These are phyloP conservation scores for Coemansia sp. DNA, from an alignment of 371 early-diverging fungal species.

Conservation along the genomic window DNA sequence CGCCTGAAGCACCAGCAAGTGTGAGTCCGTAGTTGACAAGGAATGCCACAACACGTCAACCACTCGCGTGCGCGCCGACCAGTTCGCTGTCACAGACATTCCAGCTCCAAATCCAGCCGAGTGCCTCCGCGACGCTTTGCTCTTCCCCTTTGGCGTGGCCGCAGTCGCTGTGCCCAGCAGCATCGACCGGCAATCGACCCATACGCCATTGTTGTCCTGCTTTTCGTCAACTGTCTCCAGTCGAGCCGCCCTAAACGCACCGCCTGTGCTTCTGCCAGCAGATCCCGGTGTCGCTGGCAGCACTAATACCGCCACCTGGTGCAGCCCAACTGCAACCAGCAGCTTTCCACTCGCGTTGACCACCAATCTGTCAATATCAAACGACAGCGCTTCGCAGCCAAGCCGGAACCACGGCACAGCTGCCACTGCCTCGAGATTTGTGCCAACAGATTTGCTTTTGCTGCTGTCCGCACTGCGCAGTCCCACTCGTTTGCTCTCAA, in stretches of 20 bases:
- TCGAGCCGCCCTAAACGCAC: slow-evolving; percentile 37
- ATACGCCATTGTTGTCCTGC: slow-evolving; percentile 4
- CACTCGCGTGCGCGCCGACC: slow-evolving; percentile 31
- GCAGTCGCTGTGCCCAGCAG: slow-evolving; percentile 10
- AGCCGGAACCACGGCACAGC: slow-evolving; percentile 40
- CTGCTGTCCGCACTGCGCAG: slow-evolving; percentile 2
- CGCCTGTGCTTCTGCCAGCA: slow-evolving; percentile 2
- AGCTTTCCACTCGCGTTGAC: slow-evolving; percentile 35
- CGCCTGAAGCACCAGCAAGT: slow-evolving; percentile 38
- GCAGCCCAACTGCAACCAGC: slow-evolving; percentile 32
- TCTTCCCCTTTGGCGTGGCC: neutral
- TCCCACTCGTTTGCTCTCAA: slow-evolving; percentile 32
- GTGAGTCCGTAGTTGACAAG: slow-evolving; percentile 44
- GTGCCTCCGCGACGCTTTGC: slow-evolving; percentile 7
- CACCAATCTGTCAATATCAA: slow-evolving; percentile 34
- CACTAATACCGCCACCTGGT: slow-evolving; percentile 39
- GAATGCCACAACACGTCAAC: slow-evolving; percentile 49
- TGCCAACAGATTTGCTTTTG: neutral
- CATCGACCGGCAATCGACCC: slow-evolving; percentile 45
- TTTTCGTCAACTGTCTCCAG: slow-evolving; percentile 13
- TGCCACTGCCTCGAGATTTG: slow-evolving; percentile 30
- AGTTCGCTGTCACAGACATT: slow-evolving; percentile 17
- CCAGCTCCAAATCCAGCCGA: slow-evolving; percentile 20
- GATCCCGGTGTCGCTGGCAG: slow-evolving; percentile 29
- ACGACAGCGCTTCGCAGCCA: slow-evolving; percentile 36